phyloP scores from a whole-genome alignment of 2,329 filamentous ascomycete species.

The Emydomyces testavorans region DNA sequence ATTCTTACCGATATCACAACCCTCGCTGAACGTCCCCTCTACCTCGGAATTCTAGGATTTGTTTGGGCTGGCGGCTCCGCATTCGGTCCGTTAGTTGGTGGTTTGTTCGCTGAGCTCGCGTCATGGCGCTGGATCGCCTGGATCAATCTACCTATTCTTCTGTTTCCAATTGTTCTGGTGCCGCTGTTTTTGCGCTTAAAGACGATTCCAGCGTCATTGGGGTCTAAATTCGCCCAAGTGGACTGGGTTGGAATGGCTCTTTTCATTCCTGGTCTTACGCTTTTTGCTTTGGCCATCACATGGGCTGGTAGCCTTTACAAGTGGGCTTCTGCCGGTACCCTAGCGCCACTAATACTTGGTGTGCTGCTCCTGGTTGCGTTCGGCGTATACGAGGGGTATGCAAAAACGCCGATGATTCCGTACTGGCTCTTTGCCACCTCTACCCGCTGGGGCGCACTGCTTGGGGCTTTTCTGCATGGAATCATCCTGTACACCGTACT shows the following conservation, averaged over 20 bases:
- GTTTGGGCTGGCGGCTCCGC: constrained; percentile 35
- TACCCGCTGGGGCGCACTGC: constrained; percentile 31
- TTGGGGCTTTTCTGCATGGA: constrained; percentile 35
- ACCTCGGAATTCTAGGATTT: constrained; percentile 28
- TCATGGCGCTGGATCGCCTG: constrained; percentile 54
- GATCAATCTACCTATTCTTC: constrained; percentile 49
- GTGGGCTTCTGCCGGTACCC: constrained; percentile 50
- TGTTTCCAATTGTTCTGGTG: constrained; percentile 34
- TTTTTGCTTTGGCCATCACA: constrained; percentile 50
- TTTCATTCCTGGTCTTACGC: constrained; percentile 49
- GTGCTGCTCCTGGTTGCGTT: constrained; percentile 41
- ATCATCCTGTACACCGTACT: constrained; percentile 36
- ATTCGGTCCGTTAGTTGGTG: constrained; percentile 16
- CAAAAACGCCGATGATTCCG: constrained; percentile 20
- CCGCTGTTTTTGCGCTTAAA: constrained; percentile 41
- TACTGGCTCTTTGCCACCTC: not conserved
- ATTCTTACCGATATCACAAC: constrained; percentile 38
- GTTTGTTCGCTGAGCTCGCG: constrained; percentile 15
- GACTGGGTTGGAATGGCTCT: constrained; percentile 53
- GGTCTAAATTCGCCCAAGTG: constrained; percentile 41
- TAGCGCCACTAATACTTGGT: constrained; percentile 51
- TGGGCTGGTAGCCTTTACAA: constrained; percentile 55
- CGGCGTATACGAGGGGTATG: constrained; percentile 42
- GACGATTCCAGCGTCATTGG: constrained; percentile 33
- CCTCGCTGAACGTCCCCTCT: constrained; percentile 28